Evolutionary conservation across 2,329 filamentous ascomycete genomes (phyloP).

Genomic region (Verticillium dahliae): DNA sequence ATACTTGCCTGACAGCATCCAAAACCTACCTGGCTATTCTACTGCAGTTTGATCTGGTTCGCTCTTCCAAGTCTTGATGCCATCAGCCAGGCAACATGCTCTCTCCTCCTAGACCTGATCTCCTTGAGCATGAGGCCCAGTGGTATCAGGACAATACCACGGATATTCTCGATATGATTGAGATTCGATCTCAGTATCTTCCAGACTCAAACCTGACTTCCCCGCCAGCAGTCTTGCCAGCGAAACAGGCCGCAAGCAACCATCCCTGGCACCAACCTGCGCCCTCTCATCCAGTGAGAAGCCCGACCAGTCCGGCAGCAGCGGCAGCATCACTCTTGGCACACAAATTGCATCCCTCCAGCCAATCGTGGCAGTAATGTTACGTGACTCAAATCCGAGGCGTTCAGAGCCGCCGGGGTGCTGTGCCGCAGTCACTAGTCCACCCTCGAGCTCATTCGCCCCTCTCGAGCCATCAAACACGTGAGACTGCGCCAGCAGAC

Average conservation of each 20-base stretch:
- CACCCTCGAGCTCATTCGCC: neutral
- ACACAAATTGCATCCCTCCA: conserved; percentile 3
- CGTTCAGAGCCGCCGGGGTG: neutral
- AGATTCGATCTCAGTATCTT: neutral
- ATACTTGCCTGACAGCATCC: neutral
- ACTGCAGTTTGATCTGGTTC: neutral
- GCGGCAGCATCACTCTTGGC: conserved; percentile 3
- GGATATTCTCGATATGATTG: neutral
- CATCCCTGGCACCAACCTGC: neutral
- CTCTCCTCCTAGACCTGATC: neutral
- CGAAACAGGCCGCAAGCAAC: neutral
- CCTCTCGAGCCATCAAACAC: neutral
- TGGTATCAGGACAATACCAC: neutral
- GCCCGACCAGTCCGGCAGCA: neutral
- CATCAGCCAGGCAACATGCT: neutral
- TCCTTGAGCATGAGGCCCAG: neutral
- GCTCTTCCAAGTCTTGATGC: neutral
- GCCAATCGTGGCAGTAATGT: conserved; percentile 3
- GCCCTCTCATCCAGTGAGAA: neutral
- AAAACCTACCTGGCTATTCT: neutral
- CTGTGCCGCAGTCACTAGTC: neutral
- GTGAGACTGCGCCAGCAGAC: neutral
- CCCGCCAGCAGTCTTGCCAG: neutral
- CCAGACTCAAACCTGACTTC: neutral
- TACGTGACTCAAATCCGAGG: neutral